Conservation (phyloP, 2,329 filamentous ascomycete species). For the Calonectria multiphialidica region DNA sequence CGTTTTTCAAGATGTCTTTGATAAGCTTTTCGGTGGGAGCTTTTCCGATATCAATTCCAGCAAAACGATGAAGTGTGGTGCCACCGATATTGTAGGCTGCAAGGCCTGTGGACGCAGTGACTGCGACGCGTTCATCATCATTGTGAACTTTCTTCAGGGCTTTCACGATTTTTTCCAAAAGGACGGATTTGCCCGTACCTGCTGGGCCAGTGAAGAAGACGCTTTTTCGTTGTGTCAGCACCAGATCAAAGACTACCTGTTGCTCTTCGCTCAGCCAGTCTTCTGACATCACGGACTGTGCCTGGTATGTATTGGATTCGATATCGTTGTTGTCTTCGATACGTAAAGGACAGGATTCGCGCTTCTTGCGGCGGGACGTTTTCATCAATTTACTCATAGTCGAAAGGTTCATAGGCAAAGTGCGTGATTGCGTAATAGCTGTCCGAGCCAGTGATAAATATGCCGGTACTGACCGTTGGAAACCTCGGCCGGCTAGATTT, state of each 20-base stretch:
- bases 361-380: not conserved
- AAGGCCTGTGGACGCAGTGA: slow-evolving; percentile 95
- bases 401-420: not conserved
- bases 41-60: slow-evolving; percentile 95
- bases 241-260: slow-evolving; percentile 83
- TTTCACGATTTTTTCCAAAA: slow-evolving; percentile 91
- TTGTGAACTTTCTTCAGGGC: slow-evolving; percentile 81
- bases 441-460: no score
- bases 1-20: slow-evolving; percentile 85
- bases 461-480: not conserved
- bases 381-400: not conserved
- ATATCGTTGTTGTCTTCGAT: not conserved
- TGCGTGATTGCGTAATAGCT: not conserved
- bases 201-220: slow-evolving; percentile 99
- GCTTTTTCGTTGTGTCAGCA: slow-evolving; percentile 83
- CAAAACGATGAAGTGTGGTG: slow-evolving; percentile 96
- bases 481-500: not conserved
- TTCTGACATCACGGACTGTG: not conserved
- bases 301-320: not conserved
- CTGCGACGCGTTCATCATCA: slow-evolving; percentile 87
- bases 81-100: slow-evolving; percentile 97
- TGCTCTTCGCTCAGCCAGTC: slow-evolving; percentile 84
- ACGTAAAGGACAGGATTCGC: rapidly evolving
- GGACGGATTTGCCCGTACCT: slow-evolving; percentile 95
- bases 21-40: slow-evolving; percentile 84